Conservation (phyloP, 1,284 basidiomycete species). For the Apiotrichum mycotoxinovorans region DNA sequence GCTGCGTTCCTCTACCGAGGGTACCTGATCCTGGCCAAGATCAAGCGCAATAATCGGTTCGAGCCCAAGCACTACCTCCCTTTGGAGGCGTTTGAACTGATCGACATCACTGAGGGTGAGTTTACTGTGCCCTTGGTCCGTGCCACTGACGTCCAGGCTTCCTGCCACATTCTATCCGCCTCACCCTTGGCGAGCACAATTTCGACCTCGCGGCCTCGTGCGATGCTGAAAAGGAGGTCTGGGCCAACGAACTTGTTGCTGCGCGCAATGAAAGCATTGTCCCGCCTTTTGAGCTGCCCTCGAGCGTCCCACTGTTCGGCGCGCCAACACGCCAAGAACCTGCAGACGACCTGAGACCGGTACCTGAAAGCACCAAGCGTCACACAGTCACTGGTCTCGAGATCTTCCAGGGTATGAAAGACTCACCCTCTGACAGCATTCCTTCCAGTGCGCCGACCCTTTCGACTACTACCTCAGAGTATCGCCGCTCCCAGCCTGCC, state of each 20-base stretch:
- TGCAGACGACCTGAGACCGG: not conserved
- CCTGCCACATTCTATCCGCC: slow-evolving; percentile 72
- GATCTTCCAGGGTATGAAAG: not conserved
- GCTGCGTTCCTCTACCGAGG: slow-evolving; percentile 83
- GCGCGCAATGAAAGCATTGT: slow-evolving; percentile 41
- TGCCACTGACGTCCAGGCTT: slow-evolving; percentile 54
- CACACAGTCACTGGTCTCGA: slow-evolving; percentile 9
- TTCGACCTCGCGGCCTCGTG: slow-evolving; percentile 82
- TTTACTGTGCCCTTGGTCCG: not conserved
- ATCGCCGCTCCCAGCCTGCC: slow-evolving; percentile 23
- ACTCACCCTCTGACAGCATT: not conserved
- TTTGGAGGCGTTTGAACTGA: slow-evolving; percentile 64
- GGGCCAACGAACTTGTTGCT: slow-evolving; percentile 64
- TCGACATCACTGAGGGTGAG: slow-evolving; percentile 67
- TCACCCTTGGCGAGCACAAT: slow-evolving; percentile 63
- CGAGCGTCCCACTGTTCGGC: slow-evolving; percentile 30
- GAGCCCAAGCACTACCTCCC: slow-evolving; percentile 84
- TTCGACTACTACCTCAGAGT: slow-evolving; percentile 4
- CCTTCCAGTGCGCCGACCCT: not conserved
- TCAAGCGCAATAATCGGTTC: slow-evolving; percentile 71
- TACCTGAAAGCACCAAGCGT: slow-evolving; percentile 4
- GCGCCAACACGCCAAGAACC: not conserved
- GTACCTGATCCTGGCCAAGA: slow-evolving; percentile 80
- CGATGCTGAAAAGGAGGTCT: slow-evolving; percentile 70
- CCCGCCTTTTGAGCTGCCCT: slow-evolving; percentile 47